These are phyloP conservation scores for Begonia masoniana DNA, from an alignment of 306 rosid genomes.

Conservation along the genomic window DNA sequence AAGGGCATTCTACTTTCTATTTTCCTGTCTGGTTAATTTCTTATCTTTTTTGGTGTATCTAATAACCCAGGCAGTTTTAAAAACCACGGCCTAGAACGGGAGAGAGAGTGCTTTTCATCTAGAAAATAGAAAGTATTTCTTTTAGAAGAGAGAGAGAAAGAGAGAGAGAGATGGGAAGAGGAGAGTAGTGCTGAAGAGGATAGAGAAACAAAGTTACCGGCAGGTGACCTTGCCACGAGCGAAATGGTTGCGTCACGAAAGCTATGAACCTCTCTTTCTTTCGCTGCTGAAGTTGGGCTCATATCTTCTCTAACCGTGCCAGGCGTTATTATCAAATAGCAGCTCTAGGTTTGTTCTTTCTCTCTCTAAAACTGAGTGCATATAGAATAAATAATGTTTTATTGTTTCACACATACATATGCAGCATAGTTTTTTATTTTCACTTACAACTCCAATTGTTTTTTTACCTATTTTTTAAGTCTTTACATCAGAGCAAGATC, in stretches of 20 bases:
- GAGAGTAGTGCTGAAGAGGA: conserved; percentile 79
- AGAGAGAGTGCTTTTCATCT: not conserved
- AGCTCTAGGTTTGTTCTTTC: conserved; percentile 23
- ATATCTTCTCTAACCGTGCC: conserved; percentile 85
- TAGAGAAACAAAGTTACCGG: conserved; percentile 92
- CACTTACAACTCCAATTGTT: too few species aligned
- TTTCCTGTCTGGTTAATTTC: conserved; percentile 5
- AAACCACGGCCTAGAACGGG: conserved; percentile 34
- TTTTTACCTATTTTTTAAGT: too few species aligned
- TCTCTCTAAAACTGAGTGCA: not conserved
- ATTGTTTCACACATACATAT: too few species aligned
- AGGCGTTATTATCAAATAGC: conserved; percentile 83
- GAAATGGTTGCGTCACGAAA: conserved; percentile 82
- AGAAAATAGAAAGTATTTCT: conserved; percentile 24
- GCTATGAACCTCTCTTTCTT: conserved; percentile 90
- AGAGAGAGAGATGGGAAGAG: conserved; percentile 58
- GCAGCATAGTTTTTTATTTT: too few species aligned
- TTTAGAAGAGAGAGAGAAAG: conserved; percentile 15
- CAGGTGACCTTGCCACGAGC: conserved; percentile 92
- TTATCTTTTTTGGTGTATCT: conserved; percentile 42
- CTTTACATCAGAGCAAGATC: conserved; percentile 23
- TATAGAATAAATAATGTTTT: too few species aligned
- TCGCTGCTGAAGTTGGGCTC: conserved; percentile 86
- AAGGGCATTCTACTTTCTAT: conserved; percentile 27
- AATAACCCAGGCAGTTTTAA: conserved; percentile 18